Evolutionary conservation across 257 asterid genomes (phyloP).

Genomic region (Solanum rostratum): DNA sequence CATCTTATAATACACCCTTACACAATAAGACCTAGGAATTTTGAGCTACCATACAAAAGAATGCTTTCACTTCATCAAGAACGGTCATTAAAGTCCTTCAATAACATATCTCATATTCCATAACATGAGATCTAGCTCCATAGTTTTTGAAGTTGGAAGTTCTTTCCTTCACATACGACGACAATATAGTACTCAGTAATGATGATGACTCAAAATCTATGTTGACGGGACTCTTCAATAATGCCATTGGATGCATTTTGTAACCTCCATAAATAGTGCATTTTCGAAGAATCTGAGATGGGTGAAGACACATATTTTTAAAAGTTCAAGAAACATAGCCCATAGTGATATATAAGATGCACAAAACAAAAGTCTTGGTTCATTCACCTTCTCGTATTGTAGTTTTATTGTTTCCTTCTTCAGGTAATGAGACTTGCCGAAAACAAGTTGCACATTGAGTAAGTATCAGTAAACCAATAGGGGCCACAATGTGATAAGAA

Average conservation of each 20-base stretch:
- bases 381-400: constrained; percentile 52
- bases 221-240: too few species aligned
- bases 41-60: not conserved
- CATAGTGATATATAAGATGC: not conserved
- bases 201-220: too few species aligned
- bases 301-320: not conserved
- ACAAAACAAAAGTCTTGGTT: not conserved
- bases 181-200: too few species aligned
- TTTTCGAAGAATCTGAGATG: too few species aligned
- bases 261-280: too few species aligned
- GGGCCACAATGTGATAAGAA: too few species aligned
- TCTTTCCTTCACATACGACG: too few species aligned
- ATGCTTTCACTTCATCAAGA: not conserved
- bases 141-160: constrained; percentile 57
- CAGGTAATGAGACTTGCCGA: too few species aligned
- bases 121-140: constrained; percentile 71
- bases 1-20: not conserved
- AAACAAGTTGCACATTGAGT: too few species aligned
- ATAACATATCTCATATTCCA: constrained; percentile 46
- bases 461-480: too few species aligned
- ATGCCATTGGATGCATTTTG: too few species aligned
- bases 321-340: not conserved
- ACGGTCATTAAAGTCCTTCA: not conserved
- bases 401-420: constrained; percentile 55
- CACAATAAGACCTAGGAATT: not conserved